phyloP scores from a whole-genome alignment of 345 rosid species.

The Viola odorata region DNA sequence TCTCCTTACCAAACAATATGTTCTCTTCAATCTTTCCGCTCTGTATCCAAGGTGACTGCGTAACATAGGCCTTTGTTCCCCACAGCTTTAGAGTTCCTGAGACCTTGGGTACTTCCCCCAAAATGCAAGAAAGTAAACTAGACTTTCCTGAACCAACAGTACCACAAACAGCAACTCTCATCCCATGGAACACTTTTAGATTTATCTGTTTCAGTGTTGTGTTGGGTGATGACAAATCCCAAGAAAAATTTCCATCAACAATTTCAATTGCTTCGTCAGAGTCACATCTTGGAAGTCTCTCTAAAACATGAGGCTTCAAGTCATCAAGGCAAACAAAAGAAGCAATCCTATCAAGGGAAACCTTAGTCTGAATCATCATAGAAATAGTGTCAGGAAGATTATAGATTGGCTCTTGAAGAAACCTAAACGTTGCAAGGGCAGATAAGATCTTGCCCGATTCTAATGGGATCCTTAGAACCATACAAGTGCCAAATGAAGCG shows the following conservation, averaged over 20 bases:
- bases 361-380: too few relatives aligned
- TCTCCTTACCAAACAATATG: slow-evolving; percentile 66
- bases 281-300: too few relatives aligned
- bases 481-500: too few relatives aligned
- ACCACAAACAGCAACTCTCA: slow-evolving; percentile 77
- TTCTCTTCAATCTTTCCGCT: slow-evolving; percentile 77
- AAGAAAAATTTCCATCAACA: too few relatives aligned
- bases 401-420: slow-evolving; percentile 25
- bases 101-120: slow-evolving; percentile 62
- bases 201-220: slow-evolving; percentile 45
- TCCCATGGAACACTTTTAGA: slow-evolving; percentile 44
- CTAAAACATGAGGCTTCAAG: too few relatives aligned
- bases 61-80: slow-evolving; percentile 70
- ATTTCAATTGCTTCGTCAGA: too few relatives aligned
- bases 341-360: slow-evolving; percentile 60
- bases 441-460: too few relatives aligned
- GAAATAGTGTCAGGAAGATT: too few relatives aligned
- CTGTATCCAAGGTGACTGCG: slow-evolving; percentile 92
- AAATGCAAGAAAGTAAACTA: slow-evolving; percentile 54
- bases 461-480: too few relatives aligned
- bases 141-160: slow-evolving; percentile 82
- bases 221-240: too few relatives aligned
- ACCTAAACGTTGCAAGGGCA: too few relatives aligned
- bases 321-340: too few relatives aligned
- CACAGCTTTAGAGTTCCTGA: slow-evolving; percentile 54